Conservation (phyloP, 148 eudicot genomes). For the Polygonum aviculare region DNA sequence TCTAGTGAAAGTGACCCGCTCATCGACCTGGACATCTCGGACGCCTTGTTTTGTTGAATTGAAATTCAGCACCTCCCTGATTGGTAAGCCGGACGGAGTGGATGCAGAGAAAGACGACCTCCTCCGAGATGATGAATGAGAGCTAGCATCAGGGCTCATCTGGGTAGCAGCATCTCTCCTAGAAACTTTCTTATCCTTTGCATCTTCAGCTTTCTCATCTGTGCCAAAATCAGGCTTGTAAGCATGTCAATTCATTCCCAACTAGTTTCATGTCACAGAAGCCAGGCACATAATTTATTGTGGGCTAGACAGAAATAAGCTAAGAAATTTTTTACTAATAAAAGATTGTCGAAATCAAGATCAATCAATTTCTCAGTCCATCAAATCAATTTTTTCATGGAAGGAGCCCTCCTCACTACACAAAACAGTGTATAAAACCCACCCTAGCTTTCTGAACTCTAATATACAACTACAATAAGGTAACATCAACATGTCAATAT, state of each 20-base stretch:
- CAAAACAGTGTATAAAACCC: background rate
- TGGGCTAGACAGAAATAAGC: background rate
- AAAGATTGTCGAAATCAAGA: background rate
- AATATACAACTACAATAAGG: background rate
- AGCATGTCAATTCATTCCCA: background rate
- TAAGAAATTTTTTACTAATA: background rate
- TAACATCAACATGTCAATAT: background rate
- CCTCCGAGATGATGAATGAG: constrained; percentile 48
- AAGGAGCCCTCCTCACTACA: background rate
- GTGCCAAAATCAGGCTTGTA: background rate
- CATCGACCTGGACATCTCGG: constrained; percentile 78
- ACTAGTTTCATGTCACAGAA: background rate
- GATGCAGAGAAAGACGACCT: constrained; percentile 45
- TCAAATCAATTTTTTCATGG: background rate
- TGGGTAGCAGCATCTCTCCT: constrained; percentile 93
- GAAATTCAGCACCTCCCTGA: constrained; percentile 42
- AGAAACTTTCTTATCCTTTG: constrained; percentile 49
- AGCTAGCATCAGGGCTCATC: constrained; percentile 81
- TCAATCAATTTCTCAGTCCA: background rate
- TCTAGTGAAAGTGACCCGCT: constrained; percentile 60
- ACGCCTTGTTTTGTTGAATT: constrained; percentile 45
- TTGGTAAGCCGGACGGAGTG: constrained; percentile 39
- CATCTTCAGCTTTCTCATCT: constrained; percentile 49
- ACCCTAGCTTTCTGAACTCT: background rate
- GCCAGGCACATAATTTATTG: background rate